Conservation (phyloP, 2,329 filamentous ascomycete species). For the Venturia effusa region DNA sequence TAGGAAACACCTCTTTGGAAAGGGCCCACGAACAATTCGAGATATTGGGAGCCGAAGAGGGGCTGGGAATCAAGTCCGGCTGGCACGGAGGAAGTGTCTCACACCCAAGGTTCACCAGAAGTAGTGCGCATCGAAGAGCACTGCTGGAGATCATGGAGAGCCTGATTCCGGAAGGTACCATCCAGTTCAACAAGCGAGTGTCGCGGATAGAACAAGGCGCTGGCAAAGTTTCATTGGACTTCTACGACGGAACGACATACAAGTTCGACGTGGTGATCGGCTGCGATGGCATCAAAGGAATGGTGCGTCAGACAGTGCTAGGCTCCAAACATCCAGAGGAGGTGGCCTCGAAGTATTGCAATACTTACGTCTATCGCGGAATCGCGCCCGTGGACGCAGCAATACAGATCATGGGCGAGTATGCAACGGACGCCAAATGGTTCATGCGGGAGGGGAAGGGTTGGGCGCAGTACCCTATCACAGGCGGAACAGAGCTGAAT, state of each 20-base stretch:
- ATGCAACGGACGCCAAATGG: slow-evolving; percentile 6
- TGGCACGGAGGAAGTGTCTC: slow-evolving; percentile 5
- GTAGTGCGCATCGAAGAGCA: slow-evolving; percentile 35
- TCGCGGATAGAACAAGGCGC: slow-evolving; percentile 5
- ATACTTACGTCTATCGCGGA: slow-evolving; percentile 9
- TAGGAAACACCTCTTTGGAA: slow-evolving; percentile 16
- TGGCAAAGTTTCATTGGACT: slow-evolving; percentile 26
- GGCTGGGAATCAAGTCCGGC: slow-evolving; percentile 18
- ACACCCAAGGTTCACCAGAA: slow-evolving; percentile 15
- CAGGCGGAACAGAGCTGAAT: slow-evolving; percentile 7
- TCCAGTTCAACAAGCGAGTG: slow-evolving; percentile 15
- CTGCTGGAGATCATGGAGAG: slow-evolving; percentile 39
- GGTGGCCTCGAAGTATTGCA: slow-evolving; percentile 9
- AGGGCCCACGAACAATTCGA: slow-evolving; percentile 15
- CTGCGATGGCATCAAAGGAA: slow-evolving; percentile 36
- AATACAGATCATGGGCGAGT: not conserved
- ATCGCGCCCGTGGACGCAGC: slow-evolving; percentile 4
- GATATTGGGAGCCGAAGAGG: slow-evolving; percentile 19
- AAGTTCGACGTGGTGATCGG: slow-evolving; percentile 35
- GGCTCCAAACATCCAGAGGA: slow-evolving; percentile 6
- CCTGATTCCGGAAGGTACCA: slow-evolving; percentile 32
- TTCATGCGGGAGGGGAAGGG: not conserved
- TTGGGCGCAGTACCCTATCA: slow-evolving; percentile 3
- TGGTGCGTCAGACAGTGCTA: not conserved
- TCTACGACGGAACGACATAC: slow-evolving; percentile 32